Conservation (phyloP, 2,329 filamentous ascomycete genomes). For the Fusarium sp. region DNA sequence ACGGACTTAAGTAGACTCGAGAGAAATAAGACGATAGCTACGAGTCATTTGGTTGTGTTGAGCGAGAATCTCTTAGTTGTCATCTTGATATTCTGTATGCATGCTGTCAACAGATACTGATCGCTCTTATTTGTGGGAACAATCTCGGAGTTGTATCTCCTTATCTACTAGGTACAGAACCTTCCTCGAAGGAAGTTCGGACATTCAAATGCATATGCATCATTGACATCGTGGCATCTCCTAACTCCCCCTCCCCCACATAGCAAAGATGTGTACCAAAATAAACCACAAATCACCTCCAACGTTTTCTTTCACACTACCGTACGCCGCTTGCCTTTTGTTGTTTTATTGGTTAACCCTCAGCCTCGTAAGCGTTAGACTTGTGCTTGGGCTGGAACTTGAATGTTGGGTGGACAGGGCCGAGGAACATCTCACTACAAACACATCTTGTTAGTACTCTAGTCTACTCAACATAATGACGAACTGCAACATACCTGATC, state of each 20-base stretch:
- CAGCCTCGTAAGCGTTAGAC: constrained; percentile 87
- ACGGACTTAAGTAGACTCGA: too few species aligned
- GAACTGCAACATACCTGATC: constrained; percentile 77
- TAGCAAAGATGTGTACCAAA: constrained; percentile 15
- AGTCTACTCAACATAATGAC: not conserved
- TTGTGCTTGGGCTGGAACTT: constrained; percentile 98
- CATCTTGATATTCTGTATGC: not conserved
- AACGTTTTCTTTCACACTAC: not conserved
- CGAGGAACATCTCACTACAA: constrained; percentile 94
- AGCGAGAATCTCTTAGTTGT: not conserved
- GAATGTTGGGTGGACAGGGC: constrained; percentile 89
- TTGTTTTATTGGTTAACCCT: constrained; percentile 62
- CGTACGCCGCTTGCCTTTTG: not conserved
- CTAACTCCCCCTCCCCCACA: not conserved
- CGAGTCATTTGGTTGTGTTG: not conserved
- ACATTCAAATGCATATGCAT: not conserved
- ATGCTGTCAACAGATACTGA: not conserved
- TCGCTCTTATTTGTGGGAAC: not conserved
- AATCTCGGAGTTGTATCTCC: not conserved
- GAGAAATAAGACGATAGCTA: not conserved
- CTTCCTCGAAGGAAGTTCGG: not conserved
- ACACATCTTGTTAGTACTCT: constrained; percentile 31
- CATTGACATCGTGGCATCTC: not conserved
- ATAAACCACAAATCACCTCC: not conserved
- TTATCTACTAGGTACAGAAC: not conserved